Percentiles rank a stretch among this genome's conserved stretches.
Evolutionary conservation across 345 rosid species (phyloP).

Genomic region (Cardamine occulta): DNA sequence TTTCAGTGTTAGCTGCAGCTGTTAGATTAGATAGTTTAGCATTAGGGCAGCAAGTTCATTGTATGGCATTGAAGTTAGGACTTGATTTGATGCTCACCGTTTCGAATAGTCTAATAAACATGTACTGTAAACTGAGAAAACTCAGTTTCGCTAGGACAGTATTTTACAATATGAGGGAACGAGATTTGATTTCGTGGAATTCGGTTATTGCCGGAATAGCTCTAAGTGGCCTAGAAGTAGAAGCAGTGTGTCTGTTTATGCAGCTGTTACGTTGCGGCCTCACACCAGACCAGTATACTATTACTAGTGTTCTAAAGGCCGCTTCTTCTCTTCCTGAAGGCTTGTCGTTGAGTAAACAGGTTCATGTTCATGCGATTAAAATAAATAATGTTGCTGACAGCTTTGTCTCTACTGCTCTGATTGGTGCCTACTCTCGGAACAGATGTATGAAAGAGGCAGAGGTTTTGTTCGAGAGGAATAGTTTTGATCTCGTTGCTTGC

Average conservation of each 20-base stretch:
- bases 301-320: conserved; percentile 60
- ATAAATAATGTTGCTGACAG: conserved; percentile 41
- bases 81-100: conserved; percentile 50
- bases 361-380: conserved; percentile 60
- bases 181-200: conserved; percentile 70
- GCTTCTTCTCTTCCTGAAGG: conserved; percentile 54
- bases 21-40: conserved; percentile 41
- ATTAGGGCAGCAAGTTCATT: conserved; percentile 55
- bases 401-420: conserved; percentile 62
- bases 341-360: conserved; percentile 50
- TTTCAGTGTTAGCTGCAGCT: conserved; percentile 55
- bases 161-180: conserved; percentile 50
- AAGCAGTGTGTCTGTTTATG: conserved; percentile 51
- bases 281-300: conserved; percentile 57
- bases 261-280: conserved; percentile 47
- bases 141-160: conserved; percentile 40
- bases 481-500: conserved; percentile 56
- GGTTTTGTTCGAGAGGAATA: conserved; percentile 45
- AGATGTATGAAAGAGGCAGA: conserved; percentile 59
- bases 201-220: conserved; percentile 55
- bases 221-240: conserved; percentile 50
- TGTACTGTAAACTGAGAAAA: conserved; percentile 57
- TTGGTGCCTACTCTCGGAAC: conserved; percentile 56
- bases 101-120: conserved; percentile 57
- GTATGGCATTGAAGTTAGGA: conserved; percentile 55